Conservation (phyloP, 495 filamentous ascomycete species). For the Neurospora sp. region DNA sequence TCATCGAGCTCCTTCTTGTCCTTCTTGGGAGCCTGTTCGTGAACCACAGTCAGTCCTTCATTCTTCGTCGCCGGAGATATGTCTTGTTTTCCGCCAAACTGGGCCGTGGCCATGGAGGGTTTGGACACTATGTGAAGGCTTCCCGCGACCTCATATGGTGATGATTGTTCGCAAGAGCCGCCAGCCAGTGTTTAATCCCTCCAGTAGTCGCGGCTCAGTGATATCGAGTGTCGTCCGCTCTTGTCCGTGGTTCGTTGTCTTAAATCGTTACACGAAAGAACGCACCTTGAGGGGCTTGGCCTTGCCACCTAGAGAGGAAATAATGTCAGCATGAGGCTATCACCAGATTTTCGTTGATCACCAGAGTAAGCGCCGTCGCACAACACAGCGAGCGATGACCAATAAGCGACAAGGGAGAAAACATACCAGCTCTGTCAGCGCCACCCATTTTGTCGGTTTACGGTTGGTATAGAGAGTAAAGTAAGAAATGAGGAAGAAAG, state of each 20-base stretch:
- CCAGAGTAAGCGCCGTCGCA: not conserved
- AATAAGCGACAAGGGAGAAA: not conserved
- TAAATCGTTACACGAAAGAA: not conserved
- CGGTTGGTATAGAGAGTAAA: not conserved
- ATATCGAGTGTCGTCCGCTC: not conserved
- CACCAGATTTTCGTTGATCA: not conserved
- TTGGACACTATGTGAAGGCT: not conserved
- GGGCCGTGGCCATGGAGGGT: not conserved
- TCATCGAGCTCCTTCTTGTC: constrained; percentile 64
- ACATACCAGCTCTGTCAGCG: constrained; percentile 25
- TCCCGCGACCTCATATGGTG: not conserved
- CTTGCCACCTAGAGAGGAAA: constrained; percentile 55
- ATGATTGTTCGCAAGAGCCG: not conserved
- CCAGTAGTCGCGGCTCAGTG: not conserved
- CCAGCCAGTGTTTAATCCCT: not conserved
- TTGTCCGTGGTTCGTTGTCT: not conserved
- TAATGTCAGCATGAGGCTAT: not conserved
- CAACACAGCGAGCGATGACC: not conserved
- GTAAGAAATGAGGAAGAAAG: not conserved
- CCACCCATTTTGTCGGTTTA: constrained; percentile 22
- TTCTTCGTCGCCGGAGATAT: not conserved
- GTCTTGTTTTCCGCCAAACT: not conserved
- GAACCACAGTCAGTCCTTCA: not conserved
- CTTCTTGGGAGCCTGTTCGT: constrained; percentile 53
- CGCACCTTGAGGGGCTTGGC: constrained; percentile 66